Evolutionary conservation across 1,284 basidiomycete species (phyloP), one percentile per base, ranked within the genome.

Genomic region (Ustilago cynodontis): DNA sequence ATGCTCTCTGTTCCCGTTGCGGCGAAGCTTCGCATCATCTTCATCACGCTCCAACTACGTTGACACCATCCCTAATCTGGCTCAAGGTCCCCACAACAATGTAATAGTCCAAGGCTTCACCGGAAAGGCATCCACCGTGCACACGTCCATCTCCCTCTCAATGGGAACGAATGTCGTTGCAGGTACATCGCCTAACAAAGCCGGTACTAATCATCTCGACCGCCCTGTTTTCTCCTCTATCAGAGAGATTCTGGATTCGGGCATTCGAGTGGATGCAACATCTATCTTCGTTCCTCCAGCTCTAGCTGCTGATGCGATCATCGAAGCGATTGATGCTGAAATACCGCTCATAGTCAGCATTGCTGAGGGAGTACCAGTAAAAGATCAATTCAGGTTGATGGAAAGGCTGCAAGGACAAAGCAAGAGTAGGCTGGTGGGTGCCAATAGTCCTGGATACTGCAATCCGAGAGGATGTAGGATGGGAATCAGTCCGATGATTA

Each of bases 51-150:
- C 16, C 5, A 56, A n/a, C 52, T 80, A 80, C 41, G 31, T 71
- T 3, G 39, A 59, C 16, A 82, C 80, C 14, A 73, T 82, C 16
- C 28, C 52, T 16, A 63, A 80, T 37, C 70, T 82, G 11, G 73
- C 66, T 13, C 76, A 65, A 7, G 78, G 68, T 2, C 63, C 71
- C 11, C 64, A 77, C n/a, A 66, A 77, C 24, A 70, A 61, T 29
- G 66, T 79, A 11, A 78, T 82, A 41, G 71, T 78, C 7, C 80
- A 82, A 70, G 80, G 80, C n/a, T 77, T 82, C 52, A 81, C 79
- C 7, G 80, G 80, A n/a, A 81, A 81, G 52, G 71, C 75, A 0
- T 73, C 71, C 26, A 65, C 75, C 5, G 65, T 76, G 11, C 79
- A 81, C 59, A 68, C 79, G 2, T 63, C 69, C 16, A 73, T 82